phyloP scores from a whole-genome alignment of 441 rosid species.

The Gossypium schwendimanii region DNA sequence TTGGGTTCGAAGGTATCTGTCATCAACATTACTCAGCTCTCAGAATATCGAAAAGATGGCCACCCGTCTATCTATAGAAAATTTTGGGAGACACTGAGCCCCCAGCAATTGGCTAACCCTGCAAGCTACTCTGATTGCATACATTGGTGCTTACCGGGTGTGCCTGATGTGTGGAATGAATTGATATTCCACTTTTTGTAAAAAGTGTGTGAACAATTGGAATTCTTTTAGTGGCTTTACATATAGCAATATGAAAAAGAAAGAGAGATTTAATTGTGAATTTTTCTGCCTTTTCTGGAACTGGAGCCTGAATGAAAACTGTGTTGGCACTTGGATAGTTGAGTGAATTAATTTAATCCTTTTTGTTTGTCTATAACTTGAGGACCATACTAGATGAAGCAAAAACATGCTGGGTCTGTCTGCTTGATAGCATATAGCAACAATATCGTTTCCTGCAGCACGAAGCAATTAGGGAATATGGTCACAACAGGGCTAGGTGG shows the following conservation, averaged over 20 bases:
- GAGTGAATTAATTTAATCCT: not conserved
- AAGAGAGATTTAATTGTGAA: not conserved
- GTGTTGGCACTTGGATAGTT: not conserved
- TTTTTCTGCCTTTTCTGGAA: not conserved
- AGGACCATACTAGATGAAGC: not conserved
- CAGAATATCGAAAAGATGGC: conserved; percentile 88
- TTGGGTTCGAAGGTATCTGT: conserved; percentile 66
- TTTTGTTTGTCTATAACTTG: not conserved
- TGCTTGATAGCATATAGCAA: not conserved
- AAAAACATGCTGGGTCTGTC: not conserved
- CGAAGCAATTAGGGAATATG: not conserved
- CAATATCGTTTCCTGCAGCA: not conserved
- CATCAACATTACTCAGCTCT: conserved; percentile 79
- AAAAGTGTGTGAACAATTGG: conserved; percentile 1
- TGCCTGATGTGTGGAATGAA: conserved; percentile 92
- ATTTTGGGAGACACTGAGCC: conserved; percentile 76
- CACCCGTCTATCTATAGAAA: conserved; percentile 89
- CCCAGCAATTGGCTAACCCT: conserved; percentile 58
- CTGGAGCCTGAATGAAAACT: not conserved
- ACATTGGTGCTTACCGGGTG: conserved; percentile 93
- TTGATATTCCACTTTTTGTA: conserved; percentile 64
- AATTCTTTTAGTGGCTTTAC: conserved; percentile 1
- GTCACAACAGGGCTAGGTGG: not conserved
- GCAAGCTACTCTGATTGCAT: conserved; percentile 74
- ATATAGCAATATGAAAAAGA: not conserved